phyloP scores from a whole-genome alignment of 2,329 filamentous ascomycete species.

The Cladosporium halotolerans region DNA sequence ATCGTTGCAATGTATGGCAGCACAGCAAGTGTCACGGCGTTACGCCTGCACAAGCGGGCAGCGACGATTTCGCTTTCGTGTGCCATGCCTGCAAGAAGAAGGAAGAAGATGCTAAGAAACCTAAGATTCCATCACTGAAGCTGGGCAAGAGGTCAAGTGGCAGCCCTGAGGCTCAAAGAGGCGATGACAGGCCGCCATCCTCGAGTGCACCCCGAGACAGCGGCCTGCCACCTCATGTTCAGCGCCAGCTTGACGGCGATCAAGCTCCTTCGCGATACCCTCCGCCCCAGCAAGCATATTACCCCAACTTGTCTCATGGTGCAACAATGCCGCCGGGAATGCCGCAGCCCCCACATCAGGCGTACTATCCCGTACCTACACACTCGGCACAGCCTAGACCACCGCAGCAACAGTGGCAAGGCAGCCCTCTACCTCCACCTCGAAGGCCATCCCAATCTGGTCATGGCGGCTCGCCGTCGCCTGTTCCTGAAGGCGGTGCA shows the following conservation, averaged over 20 bases:
- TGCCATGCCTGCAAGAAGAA: conserved; percentile 71
- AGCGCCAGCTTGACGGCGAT: conserved; percentile 22
- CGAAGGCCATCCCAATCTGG: conserved; percentile 16
- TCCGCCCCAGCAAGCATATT: background rate
- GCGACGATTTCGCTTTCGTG: conserved; percentile 79
- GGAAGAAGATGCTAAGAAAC: conserved; percentile 54
- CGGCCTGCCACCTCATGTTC: conserved; percentile 21
- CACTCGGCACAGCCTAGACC: conserved; percentile 14
- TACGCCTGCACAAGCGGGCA: conserved; percentile 69
- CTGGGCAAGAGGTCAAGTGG: conserved; percentile 36
- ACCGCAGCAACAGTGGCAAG: conserved; percentile 27
- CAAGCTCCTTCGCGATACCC: conserved; percentile 6
- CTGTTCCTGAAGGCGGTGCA: conserved; percentile 19
- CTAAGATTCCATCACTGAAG: conserved; percentile 57
- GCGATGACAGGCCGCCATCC: background rate
- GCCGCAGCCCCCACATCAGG: background rate
- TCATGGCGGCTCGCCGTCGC: conserved; percentile 18
- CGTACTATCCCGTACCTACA: conserved; percentile 4
- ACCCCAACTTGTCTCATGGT: background rate
- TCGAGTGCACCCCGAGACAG: conserved; percentile 11
- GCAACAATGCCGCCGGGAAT: background rate
- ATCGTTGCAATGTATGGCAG: conserved; percentile 92
- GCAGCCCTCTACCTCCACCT: conserved; percentile 21
- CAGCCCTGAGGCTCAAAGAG: conserved; percentile 21
- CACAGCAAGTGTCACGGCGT: conserved; percentile 89